Evolutionary conservation across 371 early-diverging fungal species (phyloP), one percentile per base, ranked within the genome.

Genomic region (Nematocida displodere): DNA sequence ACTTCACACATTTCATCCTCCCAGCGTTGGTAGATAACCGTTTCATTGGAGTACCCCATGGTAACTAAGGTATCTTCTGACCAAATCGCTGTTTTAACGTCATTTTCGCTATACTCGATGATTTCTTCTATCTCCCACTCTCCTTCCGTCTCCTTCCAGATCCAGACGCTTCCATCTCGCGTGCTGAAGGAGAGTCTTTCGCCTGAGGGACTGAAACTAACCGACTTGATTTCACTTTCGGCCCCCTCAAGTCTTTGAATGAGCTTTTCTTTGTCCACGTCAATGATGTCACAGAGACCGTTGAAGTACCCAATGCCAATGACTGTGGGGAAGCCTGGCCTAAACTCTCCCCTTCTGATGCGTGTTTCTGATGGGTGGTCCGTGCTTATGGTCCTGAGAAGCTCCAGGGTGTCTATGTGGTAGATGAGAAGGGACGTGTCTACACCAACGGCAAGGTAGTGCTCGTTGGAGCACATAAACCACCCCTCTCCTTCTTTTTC

Each of bases 81-180:
- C 61, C 59, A 71, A 11, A 62, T 8, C 5, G 52, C 44, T 2
- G 22, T 71, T 34, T 71, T 71, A 22, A 71, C 61, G 40, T 71
- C 75, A n/a, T 20, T 58, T 29, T 71, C 75, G 48, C 75, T 71
- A 46, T 71, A 71, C 75, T 71, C 75, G n/a, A 71, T 47, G 8
- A 71, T 46, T 62, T 71, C 75, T 33, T 71, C 75, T 24, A 71
- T 58, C 50, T 71, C 75, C 75, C 75, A 71, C 26, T 22, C 50
- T 5, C 50, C 59, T 8, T 61, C 61, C 29, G 48, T 34, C 34
- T 56, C 13, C 29, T 24, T 5, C 75, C 75, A 71, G 11, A 71
- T 34, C 75, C 75, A 71, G 7, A 71, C 29, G 52, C 46, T 39
- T 29, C 75, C 75, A 20, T 59, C 46, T 39, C 75, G 39, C 13